Base-by-base conservation (phyloP, 495 filamentous ascomycete species). In the Daldinia loculata region DNA sequence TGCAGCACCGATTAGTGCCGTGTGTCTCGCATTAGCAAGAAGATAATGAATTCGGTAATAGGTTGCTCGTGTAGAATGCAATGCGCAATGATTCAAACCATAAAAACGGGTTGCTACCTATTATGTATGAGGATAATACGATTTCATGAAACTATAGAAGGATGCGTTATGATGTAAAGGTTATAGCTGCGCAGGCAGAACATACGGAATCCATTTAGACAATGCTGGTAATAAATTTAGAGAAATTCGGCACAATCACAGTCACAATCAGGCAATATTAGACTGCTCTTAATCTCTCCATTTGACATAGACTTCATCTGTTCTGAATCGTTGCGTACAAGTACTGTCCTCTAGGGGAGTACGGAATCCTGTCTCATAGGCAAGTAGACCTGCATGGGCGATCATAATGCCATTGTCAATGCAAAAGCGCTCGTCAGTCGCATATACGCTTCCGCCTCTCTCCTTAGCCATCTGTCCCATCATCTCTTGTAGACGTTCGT, bases 361-460 rank as follows among this genome's bases (percentile, higher is more conserved):
- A 55, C 78, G 81, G 76, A 93, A 91, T 6, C 95, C 95, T 0
- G 88, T 92, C 79, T 86, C 82, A 75, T 90, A 97, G 7, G 93
- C 93, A 68, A 97, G 76, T 73, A 99, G 80, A 27, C 95, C 95
- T 9, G 95, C 95, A 82, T 99, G 95, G 12, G 95, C 95, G 82
- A 99, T 99, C 95, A 99, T 99, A 65, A 99, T 98, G 48, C 95
- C 96, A 76, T 99, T 99, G 81, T 99, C 96, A 69, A 99, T 99
- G 75, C 95, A 98, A 80, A 97, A 98, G 51, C 95, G 87, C 81
- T 98, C 94, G 79, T 98, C 95, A 1, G 95, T 99, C 8, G 94
- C 94, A 82, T 91, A 98, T 19, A 98, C 92, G 78, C 87, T 93
- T 0, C 95, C 95, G 17, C 93, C 92, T 36, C 96, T 84, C 77